These are phyloP conservation scores for Verticillium nubilum DNA, from an alignment of 2,329 filamentous ascomycete species.

Conservation along the genomic window DNA sequence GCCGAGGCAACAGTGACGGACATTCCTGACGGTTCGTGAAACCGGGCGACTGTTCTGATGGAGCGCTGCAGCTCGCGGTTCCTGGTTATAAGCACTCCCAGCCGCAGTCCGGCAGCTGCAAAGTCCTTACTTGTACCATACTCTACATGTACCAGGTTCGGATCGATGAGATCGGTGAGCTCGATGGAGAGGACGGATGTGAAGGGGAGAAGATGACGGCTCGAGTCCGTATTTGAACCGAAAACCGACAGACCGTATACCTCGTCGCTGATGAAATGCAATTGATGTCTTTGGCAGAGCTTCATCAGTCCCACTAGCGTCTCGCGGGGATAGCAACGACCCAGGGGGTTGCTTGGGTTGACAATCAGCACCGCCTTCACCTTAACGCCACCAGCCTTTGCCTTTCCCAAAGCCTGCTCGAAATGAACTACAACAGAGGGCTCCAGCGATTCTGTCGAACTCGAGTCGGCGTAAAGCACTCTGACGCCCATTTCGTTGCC, in stretches of 20 bases:
- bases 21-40: slow-evolving; percentile 40
- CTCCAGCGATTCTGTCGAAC: slow-evolving; percentile 37
- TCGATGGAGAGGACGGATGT: slow-evolving; percentile 44
- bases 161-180: slow-evolving; percentile 34
- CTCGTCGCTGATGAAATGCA: slow-evolving; percentile 54
- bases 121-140: slow-evolving; percentile 45
- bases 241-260: slow-evolving; percentile 51
- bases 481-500: slow-evolving; percentile 28
- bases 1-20: slow-evolving; percentile 35
- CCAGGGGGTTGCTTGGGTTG: slow-evolving; percentile 49
- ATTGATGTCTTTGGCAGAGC: slow-evolving; percentile 40
- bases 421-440: slow-evolving; percentile 37
- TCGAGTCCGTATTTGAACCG: slow-evolving; percentile 21
- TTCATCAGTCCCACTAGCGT: slow-evolving; percentile 37
- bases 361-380: slow-evolving; percentile 44
- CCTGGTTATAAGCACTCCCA: slow-evolving; percentile 40
- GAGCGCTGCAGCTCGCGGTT: slow-evolving; percentile 25
- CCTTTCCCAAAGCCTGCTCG: slow-evolving; percentile 32
- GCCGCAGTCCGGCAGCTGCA: slow-evolving; percentile 43
- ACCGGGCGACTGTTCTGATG: slow-evolving; percentile 33
- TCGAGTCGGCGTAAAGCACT: slow-evolving; percentile 38
- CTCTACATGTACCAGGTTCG: slow-evolving; percentile 42
- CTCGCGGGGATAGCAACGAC: slow-evolving; percentile 36
- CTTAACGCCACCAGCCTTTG: slow-evolving; percentile 26
- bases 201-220: slow-evolving; percentile 26